A percentile compares a stretch with the other conserved stretches of the same genome.
Evolutionary conservation across 1,284 basidiomycete species (phyloP).

Genomic region (Abortiporus biennis): DNA sequence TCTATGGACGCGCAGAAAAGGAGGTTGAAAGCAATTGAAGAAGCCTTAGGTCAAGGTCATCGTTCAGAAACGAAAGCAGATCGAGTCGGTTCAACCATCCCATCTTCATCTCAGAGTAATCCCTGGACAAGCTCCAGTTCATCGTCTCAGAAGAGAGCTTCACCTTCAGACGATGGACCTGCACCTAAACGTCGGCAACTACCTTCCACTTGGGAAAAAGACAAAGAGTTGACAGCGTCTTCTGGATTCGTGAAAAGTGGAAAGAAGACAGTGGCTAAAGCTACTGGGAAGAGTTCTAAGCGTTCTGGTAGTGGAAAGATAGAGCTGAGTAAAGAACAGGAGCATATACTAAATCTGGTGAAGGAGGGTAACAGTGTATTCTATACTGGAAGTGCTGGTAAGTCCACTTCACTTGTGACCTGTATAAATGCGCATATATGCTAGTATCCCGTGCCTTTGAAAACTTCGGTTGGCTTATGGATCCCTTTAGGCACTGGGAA

Average conservation of each 20-base stretch:
- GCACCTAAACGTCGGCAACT: conserved; percentile 43
- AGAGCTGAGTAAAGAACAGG: conserved; percentile 79
- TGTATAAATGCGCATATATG: too few species aligned
- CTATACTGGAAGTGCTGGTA: conserved; percentile 96
- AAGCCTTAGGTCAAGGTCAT: conserved; percentile 29
- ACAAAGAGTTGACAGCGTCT: conserved; percentile 5
- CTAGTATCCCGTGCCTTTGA: too few species aligned
- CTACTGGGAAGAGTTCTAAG: conserved; percentile 11
- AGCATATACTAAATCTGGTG: conserved; percentile 74
- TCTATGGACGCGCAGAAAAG: conserved; percentile 24
- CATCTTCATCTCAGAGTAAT: too few species aligned
- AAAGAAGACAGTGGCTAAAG: conserved; percentile 7
- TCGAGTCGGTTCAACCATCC: conserved; percentile 1
- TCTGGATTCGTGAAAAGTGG: background rate
- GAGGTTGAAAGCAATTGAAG: conserved; percentile 50
- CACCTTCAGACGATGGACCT: conserved; percentile 26
- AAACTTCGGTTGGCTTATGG: too few species aligned
- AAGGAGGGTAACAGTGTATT: conserved; percentile 77
- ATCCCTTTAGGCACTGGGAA: conserved; percentile 85
- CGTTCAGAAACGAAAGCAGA: conserved; percentile 15
- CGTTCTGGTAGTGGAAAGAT: conserved; percentile 31
- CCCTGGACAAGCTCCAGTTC: conserved; percentile 2
- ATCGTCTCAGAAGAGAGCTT: conserved; percentile 36
- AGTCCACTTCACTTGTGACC: too few species aligned
- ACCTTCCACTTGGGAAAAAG: conserved; percentile 40